Base-by-base conservation (phyloP, 164 flowering plant species). In the Echeveria elegans region DNA sequence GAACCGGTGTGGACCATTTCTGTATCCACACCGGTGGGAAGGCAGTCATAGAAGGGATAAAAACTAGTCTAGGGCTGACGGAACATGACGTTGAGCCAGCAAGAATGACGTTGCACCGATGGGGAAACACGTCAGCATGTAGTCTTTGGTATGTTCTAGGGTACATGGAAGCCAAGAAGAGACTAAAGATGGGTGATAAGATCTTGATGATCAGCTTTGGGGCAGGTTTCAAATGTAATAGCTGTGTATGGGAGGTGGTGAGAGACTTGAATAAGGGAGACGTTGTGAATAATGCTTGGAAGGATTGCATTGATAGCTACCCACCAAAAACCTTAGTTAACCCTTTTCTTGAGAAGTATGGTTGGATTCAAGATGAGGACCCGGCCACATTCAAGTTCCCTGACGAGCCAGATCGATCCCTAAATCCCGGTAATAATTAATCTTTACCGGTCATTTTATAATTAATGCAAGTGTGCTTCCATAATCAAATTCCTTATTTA, bases 191-290 rank as follows among this genome's bases (percentile, higher is more conserved):
- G 45, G 96, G 90, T 1, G 86, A 87, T 36, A 80, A 77, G 43
- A 82, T 89, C 2, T 64, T 87, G 15, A 89, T 89, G 96, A 73
- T 87, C 3, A 80, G 89, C 47, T 82, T 87, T 43, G 92, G 92
- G 14, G 86, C 89, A 0, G 92, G 92, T 9, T 89, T 89, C 43
- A 86, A 87, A 79, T 89, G 92, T 60, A 87, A 86, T 70, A 89
- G 88, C 73, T 82, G 90, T 65, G n/a, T 89, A 72, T 84, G 83
- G 86, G 92, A 88, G 72, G 91, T 86, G 69, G 50, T 82, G 68
- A 82, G 82, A 63, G 91, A 86, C 58, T 79, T 85, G 72, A 53
- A 53, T 53, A 24, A 53, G 2, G 81, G 69, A 8, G 78, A 68
- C 7, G 73, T 29, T 0, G 23, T 32, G 41, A 34, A 63, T 29